Evolutionary conservation across 116 monocot species (phyloP).

Genomic region (Dioscorea cayenensis): DNA sequence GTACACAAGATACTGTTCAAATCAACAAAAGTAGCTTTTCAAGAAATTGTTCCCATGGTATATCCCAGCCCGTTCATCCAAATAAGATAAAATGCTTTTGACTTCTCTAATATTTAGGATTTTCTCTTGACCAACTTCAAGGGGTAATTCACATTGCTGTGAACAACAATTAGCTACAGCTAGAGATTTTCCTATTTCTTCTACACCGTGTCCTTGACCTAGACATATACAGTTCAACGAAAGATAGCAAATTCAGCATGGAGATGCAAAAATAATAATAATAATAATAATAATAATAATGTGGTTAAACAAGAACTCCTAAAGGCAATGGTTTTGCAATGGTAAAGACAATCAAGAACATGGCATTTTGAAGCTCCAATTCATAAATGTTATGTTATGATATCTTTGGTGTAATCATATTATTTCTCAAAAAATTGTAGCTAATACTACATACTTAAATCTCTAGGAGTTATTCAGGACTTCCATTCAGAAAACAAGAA

Average conservation of each 20-base stretch:
- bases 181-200: slow-evolving; percentile 4
- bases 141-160: slow-evolving; percentile 9
- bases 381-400: no score
- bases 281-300: no score
- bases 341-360: no score
- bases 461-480: slow-evolving; percentile 63
- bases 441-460: slow-evolving; percentile 32
- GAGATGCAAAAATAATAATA: no score
- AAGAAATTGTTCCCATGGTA: slow-evolving; percentile 58
- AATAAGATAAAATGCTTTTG: slow-evolving; percentile 8
- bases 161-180: slow-evolving; percentile 9
- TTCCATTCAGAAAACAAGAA: slow-evolving; percentile 86
- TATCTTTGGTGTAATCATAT: no score
- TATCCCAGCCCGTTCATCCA: slow-evolving; percentile 26
- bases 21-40: slow-evolving; percentile 42
- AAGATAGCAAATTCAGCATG: neutral
- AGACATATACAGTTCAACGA: slow-evolving; percentile 3
- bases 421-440: no score
- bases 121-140: slow-evolving; percentile 4
- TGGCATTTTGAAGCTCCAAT: no score
- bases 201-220: slow-evolving; percentile 29
- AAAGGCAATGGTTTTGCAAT: no score
- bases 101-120: neutral
- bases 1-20: no score
- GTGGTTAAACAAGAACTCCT: no score